A percentile compares a stretch with the other conserved stretches of the same genome.
phyloP scores from a whole-genome alignment of 768 basidiomycete species.

The Dentipellis sp. region DNA sequence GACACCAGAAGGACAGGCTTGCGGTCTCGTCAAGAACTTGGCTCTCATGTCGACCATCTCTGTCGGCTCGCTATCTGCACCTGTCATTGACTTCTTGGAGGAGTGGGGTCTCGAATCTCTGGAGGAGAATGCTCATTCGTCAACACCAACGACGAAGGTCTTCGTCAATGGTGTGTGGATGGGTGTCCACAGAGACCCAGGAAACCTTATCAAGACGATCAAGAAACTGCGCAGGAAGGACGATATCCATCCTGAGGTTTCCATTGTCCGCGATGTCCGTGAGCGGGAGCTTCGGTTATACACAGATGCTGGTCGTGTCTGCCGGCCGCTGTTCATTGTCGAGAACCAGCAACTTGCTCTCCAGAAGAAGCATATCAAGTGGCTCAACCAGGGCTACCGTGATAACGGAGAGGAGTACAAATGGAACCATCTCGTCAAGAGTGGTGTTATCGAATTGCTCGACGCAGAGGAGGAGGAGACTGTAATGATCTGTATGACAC shows the following conservation, averaged over 20 bases:
- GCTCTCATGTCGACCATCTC: constrained; percentile 98
- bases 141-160: constrained; percentile 84
- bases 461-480: constrained; percentile 99
- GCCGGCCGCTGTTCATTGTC: constrained; percentile 95
- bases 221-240: constrained; percentile 88
- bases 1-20: constrained; percentile 98
- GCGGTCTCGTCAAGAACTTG: constrained; percentile 97
- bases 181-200: constrained; percentile 94
- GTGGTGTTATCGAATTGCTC: constrained; percentile 86
- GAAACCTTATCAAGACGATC: constrained; percentile 86
- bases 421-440: constrained; percentile 80
- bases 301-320: constrained; percentile 95
- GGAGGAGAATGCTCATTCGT: constrained; percentile 85
- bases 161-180: constrained; percentile 99
- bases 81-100: constrained; percentile 96
- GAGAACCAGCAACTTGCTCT: constrained; percentile 81
- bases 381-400: constrained; percentile 43
- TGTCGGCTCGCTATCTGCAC: constrained; percentile 91
- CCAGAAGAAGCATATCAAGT: constrained; percentile 76
- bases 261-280: constrained; percentile 94
- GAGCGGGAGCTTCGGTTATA: constrained; percentile 91
- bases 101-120: constrained; percentile 96
- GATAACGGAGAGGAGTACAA: constrained; percentile 49
- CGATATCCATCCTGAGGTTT: constrained; percentile 93
- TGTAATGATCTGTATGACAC: constrained; percentile 99